phyloP scores from a whole-genome alignment of 129 eudicot genomes.

The Artemisia argyi region DNA sequence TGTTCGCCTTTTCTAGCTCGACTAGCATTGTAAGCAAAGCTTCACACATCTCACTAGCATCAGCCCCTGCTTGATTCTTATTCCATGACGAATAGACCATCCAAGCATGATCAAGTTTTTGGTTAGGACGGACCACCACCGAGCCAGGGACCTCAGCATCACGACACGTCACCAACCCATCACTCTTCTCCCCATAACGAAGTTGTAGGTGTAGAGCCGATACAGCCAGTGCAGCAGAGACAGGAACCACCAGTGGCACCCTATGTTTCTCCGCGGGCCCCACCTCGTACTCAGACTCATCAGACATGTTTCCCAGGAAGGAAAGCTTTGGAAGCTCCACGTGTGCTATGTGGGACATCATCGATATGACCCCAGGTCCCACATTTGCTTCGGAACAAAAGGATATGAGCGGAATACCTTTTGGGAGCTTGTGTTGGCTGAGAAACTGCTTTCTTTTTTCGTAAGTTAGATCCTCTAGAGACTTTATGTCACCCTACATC shows the following conservation, averaged over 20 bases:
- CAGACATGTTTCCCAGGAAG: conserved; percentile 30
- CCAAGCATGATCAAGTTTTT: conserved; percentile 93
- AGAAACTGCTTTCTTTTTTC: conserved; percentile 83
- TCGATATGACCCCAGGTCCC: conserved; percentile 69
- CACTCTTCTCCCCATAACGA: conserved; percentile 93
- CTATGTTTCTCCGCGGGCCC: conserved; percentile 28
- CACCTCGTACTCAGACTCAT: conserved; percentile 36
- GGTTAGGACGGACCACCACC: conserved; percentile 74
- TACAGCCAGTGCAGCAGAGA: conserved; percentile 93
- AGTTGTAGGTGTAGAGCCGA: conserved; percentile 79
- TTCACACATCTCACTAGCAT: conserved; percentile 92
- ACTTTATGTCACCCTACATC: conserved; percentile 72
- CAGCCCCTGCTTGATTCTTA: conserved; percentile 57
- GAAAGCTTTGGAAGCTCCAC: conserved; percentile 88
- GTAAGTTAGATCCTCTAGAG: conserved; percentile 88
- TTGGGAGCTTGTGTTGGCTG: conserved; percentile 73
- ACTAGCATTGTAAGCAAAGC: conserved; percentile 84
- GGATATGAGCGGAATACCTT: conserved; percentile 73
- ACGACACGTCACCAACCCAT: conserved; percentile 88
- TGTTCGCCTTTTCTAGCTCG: conserved; percentile 50
- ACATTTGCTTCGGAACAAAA: conserved; percentile 87
- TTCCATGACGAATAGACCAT: conserved; percentile 94
- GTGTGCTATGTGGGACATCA: conserved; percentile 92
- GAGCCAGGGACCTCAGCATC: conserved; percentile 99
- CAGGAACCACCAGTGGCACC: conserved; percentile 78